Conservation (phyloP, 768 basidiomycete species). For the Sarcomyxa edulis region DNA sequence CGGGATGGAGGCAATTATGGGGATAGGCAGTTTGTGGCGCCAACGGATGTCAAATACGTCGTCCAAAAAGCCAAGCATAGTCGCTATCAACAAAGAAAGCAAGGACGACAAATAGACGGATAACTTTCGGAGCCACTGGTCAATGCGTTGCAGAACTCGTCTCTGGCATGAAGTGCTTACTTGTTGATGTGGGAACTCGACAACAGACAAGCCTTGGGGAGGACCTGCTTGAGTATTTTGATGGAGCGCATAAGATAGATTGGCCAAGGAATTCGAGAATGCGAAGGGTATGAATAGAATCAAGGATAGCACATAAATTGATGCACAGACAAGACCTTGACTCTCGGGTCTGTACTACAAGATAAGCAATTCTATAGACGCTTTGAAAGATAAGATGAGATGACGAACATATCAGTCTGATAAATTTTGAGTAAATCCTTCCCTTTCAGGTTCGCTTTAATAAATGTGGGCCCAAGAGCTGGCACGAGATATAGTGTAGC, state of each 20-base stretch:
- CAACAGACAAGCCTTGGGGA: slow-evolving; percentile 55
- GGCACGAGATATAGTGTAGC: slow-evolving; percentile 77
- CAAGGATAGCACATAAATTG: slow-evolving; percentile 80
- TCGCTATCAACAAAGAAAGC: slow-evolving; percentile 88
- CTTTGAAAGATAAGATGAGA: slow-evolving; percentile 1
- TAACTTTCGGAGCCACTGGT: slow-evolving; percentile 41
- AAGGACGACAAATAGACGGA: slow-evolving; percentile 91
- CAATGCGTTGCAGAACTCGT: background rate
- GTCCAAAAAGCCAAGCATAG: slow-evolving; percentile 92
- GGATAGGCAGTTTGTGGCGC: slow-evolving; percentile 97
- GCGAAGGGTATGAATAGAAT: slow-evolving; percentile 95
- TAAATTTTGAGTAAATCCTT: slow-evolving; percentile 84
- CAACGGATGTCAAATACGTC: slow-evolving; percentile 98
- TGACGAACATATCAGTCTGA: slow-evolving; percentile 59
- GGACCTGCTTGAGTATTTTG: slow-evolving; percentile 23
- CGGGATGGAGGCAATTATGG: slow-evolving; percentile 92
- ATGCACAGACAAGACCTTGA: slow-evolving; percentile 82
- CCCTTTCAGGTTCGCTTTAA: slow-evolving; percentile 79
- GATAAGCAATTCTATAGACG: slow-evolving; percentile 7
- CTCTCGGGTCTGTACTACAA: slow-evolving; percentile 80
- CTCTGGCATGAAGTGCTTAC: slow-evolving; percentile 29
- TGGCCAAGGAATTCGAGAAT: slow-evolving; percentile 69
- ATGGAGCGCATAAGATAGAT: slow-evolving; percentile 34
- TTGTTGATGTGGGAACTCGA: slow-evolving; percentile 76
- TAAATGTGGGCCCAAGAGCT: slow-evolving; percentile 74